Evolutionary conservation across 805 yeast genomes (phyloP).

Genomic region (Suhomyces vadensis): DNA sequence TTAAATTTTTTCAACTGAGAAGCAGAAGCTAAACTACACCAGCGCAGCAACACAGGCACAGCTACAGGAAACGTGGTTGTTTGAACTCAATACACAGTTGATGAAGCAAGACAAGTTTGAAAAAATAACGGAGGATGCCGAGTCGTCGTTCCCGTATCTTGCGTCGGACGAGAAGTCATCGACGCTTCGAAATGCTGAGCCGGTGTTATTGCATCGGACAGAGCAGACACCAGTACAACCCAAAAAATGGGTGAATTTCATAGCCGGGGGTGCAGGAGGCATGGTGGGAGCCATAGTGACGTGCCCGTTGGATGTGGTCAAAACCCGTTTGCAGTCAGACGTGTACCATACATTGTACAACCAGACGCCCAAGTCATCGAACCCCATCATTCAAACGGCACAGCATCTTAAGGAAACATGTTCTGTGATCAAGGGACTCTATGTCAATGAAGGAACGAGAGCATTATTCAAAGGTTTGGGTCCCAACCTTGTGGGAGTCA

Average conservation of each 20-base stretch:
- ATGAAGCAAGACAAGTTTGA: constrained; percentile 3
- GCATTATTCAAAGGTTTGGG: constrained; percentile 95
- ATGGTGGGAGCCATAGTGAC: constrained; percentile 97
- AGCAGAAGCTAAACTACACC: neutral
- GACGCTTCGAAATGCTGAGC: constrained; percentile 43
- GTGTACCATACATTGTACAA: constrained; percentile 63
- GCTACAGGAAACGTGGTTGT: neutral
- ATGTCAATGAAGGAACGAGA: constrained; percentile 73
- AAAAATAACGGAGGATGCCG: constrained; percentile 50
- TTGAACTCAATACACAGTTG: neutral
- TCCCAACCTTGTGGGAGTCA: constrained; percentile 95
- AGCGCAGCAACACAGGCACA: neutral
- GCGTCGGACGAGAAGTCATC: constrained; percentile 75
- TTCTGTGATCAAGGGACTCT: constrained; percentile 66
- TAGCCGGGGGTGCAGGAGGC: constrained; percentile 94
- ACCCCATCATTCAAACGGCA: constrained; percentile 45
- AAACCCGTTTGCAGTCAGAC: constrained; percentile 91
- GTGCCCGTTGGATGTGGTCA: constrained; percentile 94
- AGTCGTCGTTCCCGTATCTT: constrained; percentile 58
- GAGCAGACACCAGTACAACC: constrained; percentile 6
- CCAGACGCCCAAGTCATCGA: constrained; percentile 41
- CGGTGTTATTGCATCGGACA: constrained; percentile 15
- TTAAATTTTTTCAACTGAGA: too few relatives aligned
- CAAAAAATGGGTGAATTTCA: constrained; percentile 68
- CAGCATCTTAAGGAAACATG: constrained; percentile 85